Percentiles rank a stretch among this genome's conserved stretches.
These are phyloP conservation scores for Warburgia ugandensis DNA, from an alignment of 164 flowering plant species.

Conservation along the genomic window DNA sequence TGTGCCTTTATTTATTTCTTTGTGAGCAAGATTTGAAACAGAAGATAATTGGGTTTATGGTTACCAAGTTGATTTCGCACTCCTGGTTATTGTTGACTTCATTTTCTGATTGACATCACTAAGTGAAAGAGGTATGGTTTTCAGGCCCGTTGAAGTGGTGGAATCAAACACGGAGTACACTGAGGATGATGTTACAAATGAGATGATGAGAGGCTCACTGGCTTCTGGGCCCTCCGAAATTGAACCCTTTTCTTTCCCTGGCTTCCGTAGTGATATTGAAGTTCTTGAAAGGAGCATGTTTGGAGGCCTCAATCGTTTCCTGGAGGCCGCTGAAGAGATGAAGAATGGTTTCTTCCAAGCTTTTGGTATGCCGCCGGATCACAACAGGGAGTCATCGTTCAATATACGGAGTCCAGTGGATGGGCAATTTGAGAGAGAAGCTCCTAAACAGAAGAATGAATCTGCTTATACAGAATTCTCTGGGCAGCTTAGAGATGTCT, in stretches of 20 bases:
- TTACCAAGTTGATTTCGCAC: too few relatives aligned
- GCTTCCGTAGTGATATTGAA: slow-evolving; percentile 70
- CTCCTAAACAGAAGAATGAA: slow-evolving; percentile 17
- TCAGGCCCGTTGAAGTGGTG: slow-evolving; percentile 76
- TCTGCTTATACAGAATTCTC: slow-evolving; percentile 46
- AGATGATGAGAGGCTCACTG: slow-evolving; percentile 31
- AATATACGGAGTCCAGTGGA: slow-evolving; percentile 43
- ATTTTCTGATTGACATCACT: too few relatives aligned
- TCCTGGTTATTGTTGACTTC: too few relatives aligned
- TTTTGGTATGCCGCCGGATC: slow-evolving; percentile 30
- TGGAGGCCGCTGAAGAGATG: slow-evolving; percentile 81
- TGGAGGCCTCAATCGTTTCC: slow-evolving; percentile 46
- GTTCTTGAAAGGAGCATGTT: slow-evolving; percentile 42
- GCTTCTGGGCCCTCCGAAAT: slow-evolving; percentile 19
- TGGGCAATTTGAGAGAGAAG: slow-evolving; percentile 20
- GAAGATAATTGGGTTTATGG: too few relatives aligned
- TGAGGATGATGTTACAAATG: slow-evolving; percentile 76
- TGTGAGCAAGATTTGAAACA: too few relatives aligned
- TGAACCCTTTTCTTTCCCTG: slow-evolving; percentile 53
- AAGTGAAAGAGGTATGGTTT: too few relatives aligned
- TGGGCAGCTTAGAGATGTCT: slow-evolving; percentile 68
- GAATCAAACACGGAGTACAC: slow-evolving; percentile 75
- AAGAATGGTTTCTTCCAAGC: slow-evolving; percentile 40
- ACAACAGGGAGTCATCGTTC: slow-evolving; percentile 26
- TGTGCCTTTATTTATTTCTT: too few relatives aligned